Evolutionary conservation across 176 grass and related monocot species (phyloP).

Genomic region (Ampelocalamus luodianensis): DNA sequence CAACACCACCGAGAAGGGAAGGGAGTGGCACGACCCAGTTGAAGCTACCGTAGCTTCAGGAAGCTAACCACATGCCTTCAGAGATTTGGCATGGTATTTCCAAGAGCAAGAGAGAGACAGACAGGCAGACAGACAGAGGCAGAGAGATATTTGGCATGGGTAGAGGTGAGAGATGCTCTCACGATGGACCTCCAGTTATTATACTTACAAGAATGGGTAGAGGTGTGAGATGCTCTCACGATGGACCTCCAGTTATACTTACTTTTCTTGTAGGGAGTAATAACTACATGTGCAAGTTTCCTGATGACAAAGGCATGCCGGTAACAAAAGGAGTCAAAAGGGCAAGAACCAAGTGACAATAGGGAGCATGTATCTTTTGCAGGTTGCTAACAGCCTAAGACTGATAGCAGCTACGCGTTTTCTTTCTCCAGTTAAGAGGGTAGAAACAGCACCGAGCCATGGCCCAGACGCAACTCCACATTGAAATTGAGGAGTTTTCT

Average conservation of each 20-base stretch:
- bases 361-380: neutral
- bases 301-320: neutral
- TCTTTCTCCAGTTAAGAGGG: too few relatives aligned
- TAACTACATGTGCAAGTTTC: neutral
- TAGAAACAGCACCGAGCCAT: too few relatives aligned
- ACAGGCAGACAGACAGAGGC: neutral
- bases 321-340: too few relatives aligned
- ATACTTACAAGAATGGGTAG: too few relatives aligned
- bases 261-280: neutral
- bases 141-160: neutral
- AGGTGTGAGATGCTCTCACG: too few relatives aligned
- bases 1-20: neutral
- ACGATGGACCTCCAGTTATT: too few relatives aligned
- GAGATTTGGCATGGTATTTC: neutral
- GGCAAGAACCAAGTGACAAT: neutral
- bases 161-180: too few relatives aligned
- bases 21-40: neutral
- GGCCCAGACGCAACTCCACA: too few relatives aligned
- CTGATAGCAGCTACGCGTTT: too few relatives aligned
- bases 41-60: neutral
- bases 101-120: neutral
- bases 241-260: too few relatives aligned
- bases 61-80: neutral
- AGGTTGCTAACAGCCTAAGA: too few relatives aligned
- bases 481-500: too few relatives aligned